Percentiles rank a stretch among this genome's conserved stretches.
These are phyloP conservation scores for Acanthamoeba pearcei DNA, from an alignment of 208 protist genomes.

Conservation along the genomic window DNA sequence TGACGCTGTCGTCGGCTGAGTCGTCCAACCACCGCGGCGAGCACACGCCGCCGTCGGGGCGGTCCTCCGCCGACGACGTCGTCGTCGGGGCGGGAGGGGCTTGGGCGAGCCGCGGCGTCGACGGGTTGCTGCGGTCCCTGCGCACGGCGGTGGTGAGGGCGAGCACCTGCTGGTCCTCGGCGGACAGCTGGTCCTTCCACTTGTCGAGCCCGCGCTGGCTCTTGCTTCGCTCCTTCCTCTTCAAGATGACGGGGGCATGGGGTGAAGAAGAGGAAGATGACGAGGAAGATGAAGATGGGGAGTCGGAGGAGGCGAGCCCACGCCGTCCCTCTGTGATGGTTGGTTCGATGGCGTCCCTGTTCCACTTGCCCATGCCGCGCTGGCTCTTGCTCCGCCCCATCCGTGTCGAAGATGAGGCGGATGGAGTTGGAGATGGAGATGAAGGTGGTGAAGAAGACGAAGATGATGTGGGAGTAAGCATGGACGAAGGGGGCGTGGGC, in stretches of 20 bases:
- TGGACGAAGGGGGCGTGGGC: background rate
- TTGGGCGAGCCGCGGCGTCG: background rate
- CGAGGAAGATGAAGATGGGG: too few relatives aligned
- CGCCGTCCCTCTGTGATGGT: background rate
- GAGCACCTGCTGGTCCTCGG: slow-evolving; percentile 3
- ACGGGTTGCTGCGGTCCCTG: background rate
- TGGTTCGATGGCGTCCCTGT: background rate
- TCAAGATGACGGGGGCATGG: background rate
- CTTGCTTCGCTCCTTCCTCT: slow-evolving; percentile 14
- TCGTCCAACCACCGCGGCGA: slow-evolving; percentile 1
- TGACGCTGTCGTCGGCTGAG: background rate
- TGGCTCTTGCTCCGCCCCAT: background rate
- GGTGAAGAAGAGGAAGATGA: background rate
- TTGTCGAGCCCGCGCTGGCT: slow-evolving; percentile 17
- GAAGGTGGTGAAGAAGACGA: background rate
- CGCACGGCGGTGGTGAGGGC: background rate
- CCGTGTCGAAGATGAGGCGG: background rate
- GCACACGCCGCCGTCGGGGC: background rate
- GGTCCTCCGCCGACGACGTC: background rate
- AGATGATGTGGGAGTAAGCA: background rate
- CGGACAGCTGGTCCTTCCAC: background rate
- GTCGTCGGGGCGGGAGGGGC: too few relatives aligned
- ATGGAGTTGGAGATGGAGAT: background rate
- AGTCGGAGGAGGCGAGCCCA: background rate
- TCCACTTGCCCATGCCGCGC: background rate